Conservation (phyloP, 2,329 filamentous ascomycete species). For the Ophiocordyceps polyrhachis-furcata region DNA sequence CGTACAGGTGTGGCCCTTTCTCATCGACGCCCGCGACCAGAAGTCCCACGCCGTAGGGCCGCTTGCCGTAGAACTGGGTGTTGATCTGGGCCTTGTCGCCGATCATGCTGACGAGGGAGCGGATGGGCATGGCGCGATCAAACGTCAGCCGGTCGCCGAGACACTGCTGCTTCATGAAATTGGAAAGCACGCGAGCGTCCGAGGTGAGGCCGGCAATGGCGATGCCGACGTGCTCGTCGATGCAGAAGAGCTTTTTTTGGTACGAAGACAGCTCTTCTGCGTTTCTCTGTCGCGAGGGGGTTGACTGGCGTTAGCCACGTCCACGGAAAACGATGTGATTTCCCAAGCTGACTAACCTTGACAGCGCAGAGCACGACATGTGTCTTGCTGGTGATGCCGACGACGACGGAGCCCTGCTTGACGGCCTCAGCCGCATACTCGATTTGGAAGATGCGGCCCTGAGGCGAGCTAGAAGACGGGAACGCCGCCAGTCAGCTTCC, state of each 20-base stretch:
- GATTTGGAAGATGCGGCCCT: conserved; percentile 98
- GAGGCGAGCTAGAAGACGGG: conserved; percentile 54
- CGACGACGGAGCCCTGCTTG: conserved; percentile 96
- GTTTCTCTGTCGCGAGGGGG: conserved; percentile 50
- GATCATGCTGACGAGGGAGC: conserved; percentile 78
- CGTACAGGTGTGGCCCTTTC: conserved; percentile 85
- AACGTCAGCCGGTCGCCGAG: conserved; percentile 91
- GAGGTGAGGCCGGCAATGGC: conserved; percentile 93
- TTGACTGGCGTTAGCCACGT: neutral
- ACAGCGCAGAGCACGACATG: conserved; percentile 89
- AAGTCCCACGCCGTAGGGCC: conserved; percentile 87
- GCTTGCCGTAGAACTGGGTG: conserved; percentile 92
- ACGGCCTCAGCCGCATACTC: conserved; percentile 98
- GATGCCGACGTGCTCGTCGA: conserved; percentile 90
- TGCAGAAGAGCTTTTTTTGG: conserved; percentile 96
- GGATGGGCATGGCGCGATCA: conserved; percentile 79
- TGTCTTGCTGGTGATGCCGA: conserved; percentile 94
- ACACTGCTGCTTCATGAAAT: conserved; percentile 99
- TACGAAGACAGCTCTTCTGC: conserved; percentile 98
- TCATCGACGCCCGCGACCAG: conserved; percentile 89
- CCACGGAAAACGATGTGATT: neutral
- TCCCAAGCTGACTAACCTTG: conserved; percentile 44
- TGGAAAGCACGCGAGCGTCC: conserved; percentile 95
- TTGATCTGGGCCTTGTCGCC: conserved; percentile 94
- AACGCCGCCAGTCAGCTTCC: neutral